phyloP scores from a whole-genome alignment of 1,284 basidiomycete genomes.

The Amylostereum chailletii region DNA sequence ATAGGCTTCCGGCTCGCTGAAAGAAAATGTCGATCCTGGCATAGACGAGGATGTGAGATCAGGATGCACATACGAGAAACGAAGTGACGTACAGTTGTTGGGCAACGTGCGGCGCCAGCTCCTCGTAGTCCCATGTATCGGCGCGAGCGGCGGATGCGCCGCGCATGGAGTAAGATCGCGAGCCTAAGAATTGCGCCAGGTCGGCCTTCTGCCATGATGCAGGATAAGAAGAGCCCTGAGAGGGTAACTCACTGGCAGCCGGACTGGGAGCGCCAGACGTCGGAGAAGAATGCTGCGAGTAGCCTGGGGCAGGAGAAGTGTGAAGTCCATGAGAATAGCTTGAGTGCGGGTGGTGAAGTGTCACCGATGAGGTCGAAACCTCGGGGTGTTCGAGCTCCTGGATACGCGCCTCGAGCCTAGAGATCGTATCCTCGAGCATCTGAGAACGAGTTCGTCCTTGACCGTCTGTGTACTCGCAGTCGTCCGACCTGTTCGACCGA shows the following conservation, averaged over 20 bases:
- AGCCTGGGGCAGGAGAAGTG: not conserved
- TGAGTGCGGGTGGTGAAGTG: constrained; percentile 23
- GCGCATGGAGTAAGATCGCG: not conserved
- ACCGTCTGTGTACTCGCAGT: constrained; percentile 33
- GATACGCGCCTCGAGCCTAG: constrained; percentile 25
- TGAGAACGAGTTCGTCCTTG: constrained; percentile 25
- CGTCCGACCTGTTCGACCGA: constrained; percentile 24
- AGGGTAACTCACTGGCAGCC: constrained; percentile 3
- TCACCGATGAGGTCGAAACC: constrained; percentile 15
- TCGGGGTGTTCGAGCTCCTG: constrained; percentile 27
- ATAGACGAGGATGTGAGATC: not conserved
- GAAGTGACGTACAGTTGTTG: constrained; percentile 12
- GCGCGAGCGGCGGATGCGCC: no score
- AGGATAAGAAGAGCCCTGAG: not conserved
- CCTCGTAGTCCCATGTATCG: constrained; percentile 11
- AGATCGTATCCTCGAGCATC: constrained; percentile 28
- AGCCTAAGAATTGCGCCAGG: not conserved
- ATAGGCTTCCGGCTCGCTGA: constrained; percentile 17
- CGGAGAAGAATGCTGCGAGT: not conserved
- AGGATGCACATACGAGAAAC: not conserved
- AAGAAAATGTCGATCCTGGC: constrained; percentile 14
- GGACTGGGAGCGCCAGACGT: constrained; percentile 8
- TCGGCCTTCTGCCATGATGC: constrained; percentile 1
- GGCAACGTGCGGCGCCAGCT: constrained; percentile 12
- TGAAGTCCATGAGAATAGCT: not conserved